Percentiles rank a stretch among this genome's conserved stretches.
Conservation (phyloP, 129 eudicot genomes). For the carrot (Daucus carota) region DH1_v3.0 NC_030386.2:16642501-16643000, state of each 20-base stretch:
- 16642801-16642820: background rate
- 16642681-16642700: too few species aligned
- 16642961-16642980: constrained; percentile 20
- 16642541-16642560: too few species aligned
- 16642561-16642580: too few species aligned
- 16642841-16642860: constrained; percentile 23
- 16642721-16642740: background rate
- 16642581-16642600: too few species aligned
- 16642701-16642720: background rate
- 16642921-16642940: constrained; percentile 72
- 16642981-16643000: background rate
- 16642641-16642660: background rate
- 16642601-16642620: too few species aligned
- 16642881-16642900: constrained; percentile 92
- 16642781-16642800: background rate
- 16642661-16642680: background rate
- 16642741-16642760: background rate
- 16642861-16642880: constrained; percentile 94
- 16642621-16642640: too few species aligned
- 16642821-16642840: background rate
- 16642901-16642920: constrained; percentile 63
- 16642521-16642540: too few species aligned
- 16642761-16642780: background rate
- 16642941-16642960: constrained; percentile 89
- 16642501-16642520: too few species aligned